phyloP scores from a whole-genome alignment of 148 eudicot species.

The Chenopodium formosanum region DNA sequence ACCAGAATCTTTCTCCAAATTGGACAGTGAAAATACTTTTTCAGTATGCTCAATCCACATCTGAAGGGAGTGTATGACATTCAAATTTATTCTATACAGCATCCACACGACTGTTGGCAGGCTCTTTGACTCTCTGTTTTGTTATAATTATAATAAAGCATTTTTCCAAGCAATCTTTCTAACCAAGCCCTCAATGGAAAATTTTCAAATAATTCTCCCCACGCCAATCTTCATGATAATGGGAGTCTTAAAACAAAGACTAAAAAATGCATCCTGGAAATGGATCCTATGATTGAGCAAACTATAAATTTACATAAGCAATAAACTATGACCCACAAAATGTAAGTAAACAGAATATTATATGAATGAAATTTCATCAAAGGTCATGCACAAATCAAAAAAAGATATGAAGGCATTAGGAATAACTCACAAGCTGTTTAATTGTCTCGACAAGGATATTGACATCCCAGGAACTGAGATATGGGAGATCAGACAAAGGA shows the following conservation, averaged over 20 bases:
- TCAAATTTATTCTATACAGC: neutral
- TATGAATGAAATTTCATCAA: neutral
- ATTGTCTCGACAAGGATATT: conserved; percentile 74
- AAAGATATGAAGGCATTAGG: neutral
- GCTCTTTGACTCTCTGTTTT: neutral
- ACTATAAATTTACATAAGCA: too few relatives aligned
- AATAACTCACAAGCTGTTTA: conserved; percentile 77
- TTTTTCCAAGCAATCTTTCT: neutral
- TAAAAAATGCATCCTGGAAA: neutral
- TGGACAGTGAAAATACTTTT: neutral
- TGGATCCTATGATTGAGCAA: neutral
- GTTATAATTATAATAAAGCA: too few relatives aligned
- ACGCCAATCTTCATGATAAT: neutral
- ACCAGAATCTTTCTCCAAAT: neutral
- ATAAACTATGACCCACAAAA: neutral
- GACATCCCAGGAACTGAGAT: conserved; percentile 70
- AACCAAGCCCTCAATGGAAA: neutral
- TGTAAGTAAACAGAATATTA: neutral
- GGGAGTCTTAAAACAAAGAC: neutral
- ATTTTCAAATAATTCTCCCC: neutral
- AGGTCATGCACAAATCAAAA: neutral
- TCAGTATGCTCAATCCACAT: neutral
- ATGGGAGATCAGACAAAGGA: conserved; percentile 49
- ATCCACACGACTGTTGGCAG: neutral
- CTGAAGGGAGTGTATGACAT: neutral